Percentiles rank a stretch among this genome's conserved stretches.
phyloP scores from a whole-genome alignment of 129 eudicot species.

The Centaurea solstitialis region DNA sequence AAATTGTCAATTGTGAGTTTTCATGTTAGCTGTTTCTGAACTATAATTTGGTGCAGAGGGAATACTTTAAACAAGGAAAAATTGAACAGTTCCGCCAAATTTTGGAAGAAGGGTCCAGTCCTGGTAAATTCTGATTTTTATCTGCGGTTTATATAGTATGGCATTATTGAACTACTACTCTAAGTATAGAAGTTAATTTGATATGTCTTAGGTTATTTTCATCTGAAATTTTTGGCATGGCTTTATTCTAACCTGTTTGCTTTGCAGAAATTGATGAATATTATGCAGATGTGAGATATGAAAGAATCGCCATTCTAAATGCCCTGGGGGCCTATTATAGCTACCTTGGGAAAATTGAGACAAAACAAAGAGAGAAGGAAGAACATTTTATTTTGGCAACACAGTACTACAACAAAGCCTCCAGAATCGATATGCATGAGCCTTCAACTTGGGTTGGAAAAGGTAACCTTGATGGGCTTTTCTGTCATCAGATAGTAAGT shows the following conservation, averaged over 20 bases:
- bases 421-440: constrained; percentile 96
- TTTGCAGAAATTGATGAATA: constrained; percentile 92
- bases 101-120: constrained; percentile 96
- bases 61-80: constrained; percentile 97
- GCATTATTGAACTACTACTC: neutral
- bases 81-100: constrained; percentile 88
- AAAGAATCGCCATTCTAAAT: constrained; percentile 94
- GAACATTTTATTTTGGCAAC: constrained; percentile 82
- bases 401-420: constrained; percentile 90
- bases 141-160: neutral
- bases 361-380: constrained; percentile 88
- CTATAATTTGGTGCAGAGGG: constrained; percentile 64
- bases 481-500: neutral
- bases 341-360: constrained; percentile 95
- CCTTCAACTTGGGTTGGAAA: constrained; percentile 99
- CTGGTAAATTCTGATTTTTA: constrained; percentile 50
- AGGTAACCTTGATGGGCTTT: constrained; percentile 47
- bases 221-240: neutral
- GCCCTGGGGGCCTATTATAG: constrained; percentile 96
- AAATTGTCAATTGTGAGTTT: constrained; percentile 1
- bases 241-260: constrained; percentile 10
- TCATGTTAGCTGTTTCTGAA: neutral
- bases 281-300: constrained; percentile 92
- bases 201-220: neutral
- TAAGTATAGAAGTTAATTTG: neutral